A percentile compares a stretch with the other conserved stretches of the same genome.
phyloP scores from a whole-genome alignment of 1,139 yeast species.

The Pichiaceae sp. region DNA sequence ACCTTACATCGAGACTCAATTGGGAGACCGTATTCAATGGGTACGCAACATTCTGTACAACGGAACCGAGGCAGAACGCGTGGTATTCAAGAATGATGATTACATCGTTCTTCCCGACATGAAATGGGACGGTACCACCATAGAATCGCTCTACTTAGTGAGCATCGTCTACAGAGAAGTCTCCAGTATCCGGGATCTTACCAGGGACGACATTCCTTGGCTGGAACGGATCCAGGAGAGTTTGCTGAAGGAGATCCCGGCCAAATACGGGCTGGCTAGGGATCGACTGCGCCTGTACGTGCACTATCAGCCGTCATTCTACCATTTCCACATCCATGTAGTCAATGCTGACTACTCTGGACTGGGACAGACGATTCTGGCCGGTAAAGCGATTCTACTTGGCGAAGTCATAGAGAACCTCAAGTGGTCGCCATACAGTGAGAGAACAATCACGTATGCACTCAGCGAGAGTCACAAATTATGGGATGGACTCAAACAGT shows the following conservation, averaged over 20 bases:
- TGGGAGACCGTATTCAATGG: slow-evolving; percentile 80
- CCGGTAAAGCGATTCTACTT: slow-evolving; percentile 75
- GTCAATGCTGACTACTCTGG: slow-evolving; percentile 71
- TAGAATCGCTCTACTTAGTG: slow-evolving; percentile 67
- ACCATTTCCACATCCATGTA: slow-evolving; percentile 91
- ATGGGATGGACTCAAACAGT: slow-evolving; percentile 39
- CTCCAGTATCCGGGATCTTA: slow-evolving; percentile 70
- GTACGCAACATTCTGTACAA: slow-evolving; percentile 75
- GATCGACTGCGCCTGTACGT: slow-evolving; percentile 65
- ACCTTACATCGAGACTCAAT: slow-evolving; percentile 74
- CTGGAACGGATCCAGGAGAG: slow-evolving; percentile 37
- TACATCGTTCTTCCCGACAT: slow-evolving; percentile 67
- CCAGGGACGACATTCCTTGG: slow-evolving; percentile 45
- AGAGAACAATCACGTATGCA: slow-evolving; percentile 41
- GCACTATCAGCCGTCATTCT: slow-evolving; percentile 94
- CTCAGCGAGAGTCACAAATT: slow-evolving; percentile 75
- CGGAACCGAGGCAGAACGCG: slow-evolving; percentile 79
- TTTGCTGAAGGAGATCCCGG: slow-evolving; percentile 40
- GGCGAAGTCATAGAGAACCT: slow-evolving; percentile 79
- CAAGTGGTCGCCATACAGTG: slow-evolving; percentile 25
- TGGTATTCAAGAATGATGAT: slow-evolving; percentile 56
- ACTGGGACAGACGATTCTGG: slow-evolving; percentile 58
- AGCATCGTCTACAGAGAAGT: slow-evolving; percentile 67
- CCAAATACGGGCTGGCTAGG: slow-evolving; percentile 33
- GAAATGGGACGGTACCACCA: slow-evolving; percentile 83